Base-by-base conservation (phyloP, 2,329 filamentous ascomycete species). In the Nemania diffusa region DNA sequence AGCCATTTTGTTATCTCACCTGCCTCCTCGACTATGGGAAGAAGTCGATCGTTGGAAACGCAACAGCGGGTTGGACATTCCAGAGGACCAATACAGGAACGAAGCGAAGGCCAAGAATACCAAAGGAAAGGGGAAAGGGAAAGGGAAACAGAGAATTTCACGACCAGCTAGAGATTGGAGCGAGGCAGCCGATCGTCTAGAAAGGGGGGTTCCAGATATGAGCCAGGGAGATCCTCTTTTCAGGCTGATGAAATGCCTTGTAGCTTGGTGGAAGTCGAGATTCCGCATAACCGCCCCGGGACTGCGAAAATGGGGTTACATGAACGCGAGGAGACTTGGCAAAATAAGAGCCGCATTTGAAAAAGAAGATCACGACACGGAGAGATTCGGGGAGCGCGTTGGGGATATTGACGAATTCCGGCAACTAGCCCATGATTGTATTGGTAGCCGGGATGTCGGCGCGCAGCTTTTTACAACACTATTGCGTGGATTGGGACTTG, bases 381-480 rank as follows among this genome's bases (percentile, higher is more conserved):
- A 87, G 52, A 82, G 81, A 5, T 93, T 95, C 76, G 95, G 95
- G 0, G 96, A 98, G 80, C 85, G 87, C 13, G 87, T 97, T 1
- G 79, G 81, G n/a, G 82, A 83, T 59, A 74, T 94, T 0, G 83
- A 89, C 0, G 88, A 89, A 4, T 94, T 97, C 68, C 88, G 90
- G 40, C 81, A 85, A 24, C 83, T 85, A 56, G 95, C 95, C 1
- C 87, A 87, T 69, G 81, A 82, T 34, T 93, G 92, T 73, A 84
- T 89, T 67, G 96, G 96, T 0, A 97, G 94, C 67, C 87, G 94
- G 69, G 96, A 98, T 78, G 85, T 96, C 2, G 94, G 94, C 0
- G 91, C 92, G 0, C 94, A 98, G 75, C 84, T 99, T 0, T 98
- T 98, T 71, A 97, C 93, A 0, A 92, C 93, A 2, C 81, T 99